Evolutionary conservation across 208 protist genomes (phyloP).

Genomic region (Leishmania tropica): DNA sequence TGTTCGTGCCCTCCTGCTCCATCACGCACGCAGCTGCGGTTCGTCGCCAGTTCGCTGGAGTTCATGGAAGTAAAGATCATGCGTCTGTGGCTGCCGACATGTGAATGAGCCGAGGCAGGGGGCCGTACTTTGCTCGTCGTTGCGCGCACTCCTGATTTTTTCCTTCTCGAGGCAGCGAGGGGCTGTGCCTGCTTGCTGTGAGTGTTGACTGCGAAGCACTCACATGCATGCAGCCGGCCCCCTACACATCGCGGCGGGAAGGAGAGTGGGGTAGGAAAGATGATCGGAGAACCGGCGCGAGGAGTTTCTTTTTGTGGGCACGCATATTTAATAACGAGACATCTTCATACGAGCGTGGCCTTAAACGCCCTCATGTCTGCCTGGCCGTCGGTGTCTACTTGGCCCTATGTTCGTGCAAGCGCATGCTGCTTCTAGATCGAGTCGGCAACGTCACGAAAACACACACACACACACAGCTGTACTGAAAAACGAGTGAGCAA

Average conservation of each 20-base stretch:
- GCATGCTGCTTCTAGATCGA: background rate
- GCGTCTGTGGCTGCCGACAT: background rate
- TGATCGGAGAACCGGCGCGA: background rate
- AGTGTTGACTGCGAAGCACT: background rate
- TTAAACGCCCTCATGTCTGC: background rate
- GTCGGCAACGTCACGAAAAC: background rate
- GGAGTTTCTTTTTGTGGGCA: background rate
- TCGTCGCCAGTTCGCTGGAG: background rate
- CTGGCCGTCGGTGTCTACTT: background rate
- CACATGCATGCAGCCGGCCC: background rate
- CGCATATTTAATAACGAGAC: background rate
- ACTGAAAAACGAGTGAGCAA: conserved; percentile 1
- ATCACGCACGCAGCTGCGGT: background rate
- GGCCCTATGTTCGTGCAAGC: background rate
- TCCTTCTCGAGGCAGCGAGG: background rate
- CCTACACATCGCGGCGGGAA: too few species aligned
- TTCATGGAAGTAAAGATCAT: background rate
- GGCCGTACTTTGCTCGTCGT: background rate
- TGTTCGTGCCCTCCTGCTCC: background rate
- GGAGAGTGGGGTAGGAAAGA: background rate
- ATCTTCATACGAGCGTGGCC: background rate
- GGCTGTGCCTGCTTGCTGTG: background rate
- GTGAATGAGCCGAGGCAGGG: background rate
- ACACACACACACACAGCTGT: background rate
- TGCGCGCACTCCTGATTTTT: background rate